These are phyloP conservation scores for Aspergillus taichungensis DNA, from an alignment of 495 filamentous ascomycete genomes.

Conservation along the genomic window DNA sequence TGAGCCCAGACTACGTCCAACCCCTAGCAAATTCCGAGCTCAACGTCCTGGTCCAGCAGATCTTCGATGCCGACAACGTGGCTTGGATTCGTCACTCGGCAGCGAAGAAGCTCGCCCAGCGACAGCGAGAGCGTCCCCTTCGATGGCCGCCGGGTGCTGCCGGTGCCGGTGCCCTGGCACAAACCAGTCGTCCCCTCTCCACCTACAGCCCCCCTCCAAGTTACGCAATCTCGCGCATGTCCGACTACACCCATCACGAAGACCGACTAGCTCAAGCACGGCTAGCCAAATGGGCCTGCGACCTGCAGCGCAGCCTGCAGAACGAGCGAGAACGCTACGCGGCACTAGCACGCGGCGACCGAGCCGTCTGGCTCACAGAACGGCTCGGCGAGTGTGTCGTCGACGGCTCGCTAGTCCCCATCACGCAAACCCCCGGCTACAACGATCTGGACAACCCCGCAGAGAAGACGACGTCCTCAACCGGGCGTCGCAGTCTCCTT, in stretches of 20 bases:
- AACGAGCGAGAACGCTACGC: constrained; percentile 76
- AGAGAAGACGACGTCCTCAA: constrained; percentile 6
- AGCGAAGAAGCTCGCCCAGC: constrained; percentile 78
- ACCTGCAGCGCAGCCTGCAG: constrained; percentile 74
- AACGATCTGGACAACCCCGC: constrained; percentile 15
- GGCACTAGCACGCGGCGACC: constrained; percentile 58
- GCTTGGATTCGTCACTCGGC: constrained; percentile 82
- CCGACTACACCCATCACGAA: constrained; percentile 63
- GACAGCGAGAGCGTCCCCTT: constrained; percentile 29
- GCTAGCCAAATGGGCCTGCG: constrained; percentile 81
- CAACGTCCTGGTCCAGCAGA: constrained; percentile 51
- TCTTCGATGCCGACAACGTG: constrained; percentile 73
- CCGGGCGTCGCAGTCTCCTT: constrained; percentile 8
- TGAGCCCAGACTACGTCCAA: constrained; percentile 88
- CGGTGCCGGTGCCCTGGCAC: constrained; percentile 3
- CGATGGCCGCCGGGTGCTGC: constrained; percentile 6
- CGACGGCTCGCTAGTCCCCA: constrained; percentile 58
- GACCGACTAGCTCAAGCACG: constrained; percentile 69
- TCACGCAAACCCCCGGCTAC: constrained; percentile 29
- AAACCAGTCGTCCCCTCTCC: constrained; percentile 15
- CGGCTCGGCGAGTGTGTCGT: constrained; percentile 63
- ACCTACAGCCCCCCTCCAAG: constrained; percentile 35
- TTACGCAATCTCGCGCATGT: constrained; percentile 61
- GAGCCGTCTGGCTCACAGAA: constrained; percentile 72
- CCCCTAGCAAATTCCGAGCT: constrained; percentile 79